phyloP scores from a whole-genome alignment of 2,329 filamentous ascomycete genomes.

The Neurospora sp. region DNA sequence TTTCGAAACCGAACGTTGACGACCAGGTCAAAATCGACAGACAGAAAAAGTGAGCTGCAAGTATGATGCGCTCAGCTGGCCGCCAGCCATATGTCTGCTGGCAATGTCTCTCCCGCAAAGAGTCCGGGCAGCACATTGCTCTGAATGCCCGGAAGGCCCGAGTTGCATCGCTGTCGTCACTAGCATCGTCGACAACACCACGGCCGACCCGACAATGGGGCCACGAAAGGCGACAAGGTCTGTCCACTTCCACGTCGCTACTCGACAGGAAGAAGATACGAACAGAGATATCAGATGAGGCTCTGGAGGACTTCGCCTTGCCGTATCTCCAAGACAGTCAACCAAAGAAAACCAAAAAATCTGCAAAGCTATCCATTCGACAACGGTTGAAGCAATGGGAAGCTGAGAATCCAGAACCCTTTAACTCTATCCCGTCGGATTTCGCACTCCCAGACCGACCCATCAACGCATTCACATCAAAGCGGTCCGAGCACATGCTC shows the following conservation, averaged over 20 bases:
- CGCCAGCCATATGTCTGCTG: conserved; percentile 18
- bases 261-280: not conserved
- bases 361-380: conserved; percentile 23
- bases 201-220: not conserved
- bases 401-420: conserved; percentile 22
- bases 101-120: conserved; percentile 13
- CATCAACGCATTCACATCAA: conserved; percentile 27
- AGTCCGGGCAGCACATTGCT: conserved; percentile 4
- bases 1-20: not conserved
- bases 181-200: conserved; percentile 1
- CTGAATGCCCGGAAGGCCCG: not conserved
- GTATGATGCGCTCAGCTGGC: conserved; percentile 14
- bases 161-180: not conserved
- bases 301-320: not conserved
- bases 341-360: not conserved
- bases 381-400: conserved; percentile 33
- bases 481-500: conserved; percentile 22
- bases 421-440: conserved; percentile 20
- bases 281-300: not conserved
- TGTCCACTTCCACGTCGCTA: not conserved
- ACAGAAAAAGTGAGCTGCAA: not conserved
- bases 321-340: not conserved
- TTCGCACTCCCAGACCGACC: conserved; percentile 18
- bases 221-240: not conserved
- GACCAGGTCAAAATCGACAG: too few species aligned